Evolutionary conservation across 1,284 basidiomycete genomes (phyloP), one percentile per base, ranked within the genome.

Genomic region (Exsudoporus floridanus): DNA sequence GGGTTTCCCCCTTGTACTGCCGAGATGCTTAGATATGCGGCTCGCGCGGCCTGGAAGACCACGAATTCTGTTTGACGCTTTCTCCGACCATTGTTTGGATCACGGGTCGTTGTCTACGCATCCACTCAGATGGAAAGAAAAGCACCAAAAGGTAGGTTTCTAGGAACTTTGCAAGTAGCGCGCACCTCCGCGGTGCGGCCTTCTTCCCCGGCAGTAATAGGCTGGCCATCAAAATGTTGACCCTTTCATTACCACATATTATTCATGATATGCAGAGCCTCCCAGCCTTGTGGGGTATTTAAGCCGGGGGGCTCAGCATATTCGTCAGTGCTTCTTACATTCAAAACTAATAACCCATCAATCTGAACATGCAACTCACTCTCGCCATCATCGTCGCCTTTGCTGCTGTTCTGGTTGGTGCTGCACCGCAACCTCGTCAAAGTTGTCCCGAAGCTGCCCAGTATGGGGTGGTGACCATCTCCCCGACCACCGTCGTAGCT

Each of bases 401-500:
- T 45, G 43, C 37, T 31, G 43, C 55, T 25, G 38, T 57, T 27
- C 23, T 68, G 5, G 62, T 55, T 13, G 45, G 47, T 7, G 64
- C 61, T 1, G 51, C 52, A 2, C 65, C 59, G 3, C 56, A 53
- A 4, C 35, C 56, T 28, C 67, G 65, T 14, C 56, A 55, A 27
- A 48, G 7, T 5, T 72, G 69, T 43, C 2, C 67, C 1, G 19
- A 70, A 33, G 69, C 65, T n/a, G 1, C 56, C 14, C 55, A 27
- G 13, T 71, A 50, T 52, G 66, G 66, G 7, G 30, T 36, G 5
- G n/a, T 68, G 25, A 37, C 0, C 0, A 21, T 70, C 35, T 55
- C 54, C 27, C 67, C 66, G 18, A 51, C 61, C 30, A 65, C 33
- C 3, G 48, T 68, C 45, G 21, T 59, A 9, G 43, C 62, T 9